Evolutionary conservation across 129 eudicot species (phyloP).

Genomic region (Saussurea involucrata): DNA sequence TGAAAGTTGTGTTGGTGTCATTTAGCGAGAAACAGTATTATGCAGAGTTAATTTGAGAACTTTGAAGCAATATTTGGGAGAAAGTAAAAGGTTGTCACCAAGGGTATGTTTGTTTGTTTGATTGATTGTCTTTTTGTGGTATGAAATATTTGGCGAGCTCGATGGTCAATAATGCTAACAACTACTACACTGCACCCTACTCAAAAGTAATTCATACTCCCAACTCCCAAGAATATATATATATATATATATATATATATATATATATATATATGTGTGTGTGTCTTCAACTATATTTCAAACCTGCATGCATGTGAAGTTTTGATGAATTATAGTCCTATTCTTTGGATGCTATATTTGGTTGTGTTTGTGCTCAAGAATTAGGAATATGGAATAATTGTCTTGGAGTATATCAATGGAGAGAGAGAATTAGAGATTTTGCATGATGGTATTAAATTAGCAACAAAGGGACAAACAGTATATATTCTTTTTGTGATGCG

Average conservation of each 20-base stretch:
- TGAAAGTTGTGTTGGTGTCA: conserved; percentile 5
- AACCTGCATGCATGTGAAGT: conserved; percentile 20
- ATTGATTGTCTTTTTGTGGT: conserved; percentile 48
- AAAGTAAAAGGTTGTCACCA: conserved; percentile 91
- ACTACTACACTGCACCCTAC: conserved; percentile 1
- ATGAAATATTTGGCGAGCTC: conserved; percentile 10
- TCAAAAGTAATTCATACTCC: conserved; percentile 12
- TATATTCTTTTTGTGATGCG: background rate
- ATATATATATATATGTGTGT: too few species aligned
- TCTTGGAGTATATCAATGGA: background rate
- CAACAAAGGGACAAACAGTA: background rate
- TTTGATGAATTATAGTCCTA: background rate
- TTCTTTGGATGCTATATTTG: conserved; percentile 13
- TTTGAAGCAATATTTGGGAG: conserved; percentile 49
- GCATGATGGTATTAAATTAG: background rate
- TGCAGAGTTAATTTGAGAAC: conserved; percentile 3
- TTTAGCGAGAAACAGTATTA: conserved; percentile 12
- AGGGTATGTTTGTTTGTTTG: conserved; percentile 73
- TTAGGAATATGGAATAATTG: conserved; percentile 25
- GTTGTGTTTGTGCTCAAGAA: conserved; percentile 15
- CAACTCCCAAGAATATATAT: conserved; percentile 18
- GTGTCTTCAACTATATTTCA: background rate
- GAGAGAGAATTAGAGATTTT: background rate
- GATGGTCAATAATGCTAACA: conserved; percentile 36
- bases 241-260: background rate